These are phyloP conservation scores for Schizosaccharomyces osmophilus DNA, from an alignment of 805 yeast genomes.

Conservation along the genomic window DNA sequence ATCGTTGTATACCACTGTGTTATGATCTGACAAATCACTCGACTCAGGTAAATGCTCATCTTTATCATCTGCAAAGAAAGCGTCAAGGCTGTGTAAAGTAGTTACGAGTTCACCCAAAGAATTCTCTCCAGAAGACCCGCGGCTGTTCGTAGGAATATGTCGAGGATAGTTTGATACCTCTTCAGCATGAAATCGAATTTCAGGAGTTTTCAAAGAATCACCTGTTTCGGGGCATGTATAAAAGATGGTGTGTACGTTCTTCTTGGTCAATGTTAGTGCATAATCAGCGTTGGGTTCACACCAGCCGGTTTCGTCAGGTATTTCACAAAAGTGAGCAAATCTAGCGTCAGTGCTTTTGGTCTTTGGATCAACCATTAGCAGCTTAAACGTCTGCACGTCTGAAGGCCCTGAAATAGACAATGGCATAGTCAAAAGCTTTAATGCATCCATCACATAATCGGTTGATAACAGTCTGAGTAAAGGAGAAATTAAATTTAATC, in stretches of 20 bases:
- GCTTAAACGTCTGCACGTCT: slow-evolving; percentile 36
- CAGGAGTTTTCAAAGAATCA: slow-evolving; percentile 8
- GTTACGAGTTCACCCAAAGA: slow-evolving; percentile 80
- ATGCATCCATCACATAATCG: slow-evolving; percentile 67
- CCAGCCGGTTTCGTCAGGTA: slow-evolving; percentile 93
- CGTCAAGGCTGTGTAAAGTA: slow-evolving; percentile 66
- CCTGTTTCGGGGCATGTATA: slow-evolving; percentile 37
- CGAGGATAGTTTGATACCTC: slow-evolving; percentile 21
- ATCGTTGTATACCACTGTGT: neutral
- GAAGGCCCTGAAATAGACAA: slow-evolving; percentile 65
- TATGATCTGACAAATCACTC: neutral
- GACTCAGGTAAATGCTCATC: neutral
- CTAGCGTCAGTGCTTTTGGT: slow-evolving; percentile 24
- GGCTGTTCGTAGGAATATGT: slow-evolving; percentile 18
- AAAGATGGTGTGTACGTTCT: slow-evolving; percentile 86
- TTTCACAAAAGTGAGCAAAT: slow-evolving; percentile 76
- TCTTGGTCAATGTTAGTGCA: slow-evolving; percentile 67
- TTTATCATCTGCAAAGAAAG: slow-evolving; percentile 51
- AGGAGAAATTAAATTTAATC: slow-evolving; percentile 88
- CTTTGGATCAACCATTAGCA: neutral
- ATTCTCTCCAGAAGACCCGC: neutral
- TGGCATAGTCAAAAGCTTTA: slow-evolving; percentile 73
- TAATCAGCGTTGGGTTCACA: slow-evolving; percentile 86
- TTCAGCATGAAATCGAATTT: slow-evolving; percentile 13
- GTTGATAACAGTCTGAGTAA: slow-evolving; percentile 54